Evolutionary conservation across 2,329 filamentous ascomycete genomes (phyloP).

Genomic region (Camillea tinctor): DNA sequence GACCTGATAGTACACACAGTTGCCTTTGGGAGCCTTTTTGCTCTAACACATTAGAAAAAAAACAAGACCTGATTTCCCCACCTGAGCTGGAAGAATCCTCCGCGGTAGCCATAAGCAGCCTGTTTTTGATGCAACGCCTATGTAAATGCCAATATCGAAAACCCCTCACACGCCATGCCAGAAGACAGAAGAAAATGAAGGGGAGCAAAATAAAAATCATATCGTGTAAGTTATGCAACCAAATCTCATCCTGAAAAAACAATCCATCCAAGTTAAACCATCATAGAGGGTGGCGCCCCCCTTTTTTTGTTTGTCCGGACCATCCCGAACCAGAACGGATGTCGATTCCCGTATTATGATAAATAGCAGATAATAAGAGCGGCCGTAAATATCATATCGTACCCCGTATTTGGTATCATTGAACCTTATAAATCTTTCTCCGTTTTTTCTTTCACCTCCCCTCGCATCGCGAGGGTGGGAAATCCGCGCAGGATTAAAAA

Average conservation of each 20-base stretch:
- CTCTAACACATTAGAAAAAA: constrained; percentile 1
- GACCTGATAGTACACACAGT: neutral
- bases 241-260: neutral
- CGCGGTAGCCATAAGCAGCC: neutral
- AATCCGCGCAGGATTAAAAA: constrained; percentile 15
- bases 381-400: constrained; percentile 28
- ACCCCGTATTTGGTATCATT: constrained; percentile 29
- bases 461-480: neutral
- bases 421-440: constrained; percentile 18
- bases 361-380: constrained; percentile 9
- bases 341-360: neutral
- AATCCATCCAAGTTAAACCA: neutral
- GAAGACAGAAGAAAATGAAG: neutral
- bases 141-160: constrained; percentile 5
- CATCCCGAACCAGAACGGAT: neutral
- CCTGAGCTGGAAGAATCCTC: neutral
- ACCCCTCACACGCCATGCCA: neutral
- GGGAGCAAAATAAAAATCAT: neutral
- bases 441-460: constrained; percentile 10
- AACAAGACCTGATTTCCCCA: neutral
- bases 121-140: constrained; percentile 4
- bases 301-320: neutral
- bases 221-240: neutral
- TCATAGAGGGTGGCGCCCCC: constrained; percentile 9
- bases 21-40: neutral